A percentile compares a stretch with the other conserved stretches of the same genome.
These are phyloP conservation scores for Nymphaea colorata DNA, from an alignment of 164 flowering plant genomes.

Conservation along the genomic window DNA sequence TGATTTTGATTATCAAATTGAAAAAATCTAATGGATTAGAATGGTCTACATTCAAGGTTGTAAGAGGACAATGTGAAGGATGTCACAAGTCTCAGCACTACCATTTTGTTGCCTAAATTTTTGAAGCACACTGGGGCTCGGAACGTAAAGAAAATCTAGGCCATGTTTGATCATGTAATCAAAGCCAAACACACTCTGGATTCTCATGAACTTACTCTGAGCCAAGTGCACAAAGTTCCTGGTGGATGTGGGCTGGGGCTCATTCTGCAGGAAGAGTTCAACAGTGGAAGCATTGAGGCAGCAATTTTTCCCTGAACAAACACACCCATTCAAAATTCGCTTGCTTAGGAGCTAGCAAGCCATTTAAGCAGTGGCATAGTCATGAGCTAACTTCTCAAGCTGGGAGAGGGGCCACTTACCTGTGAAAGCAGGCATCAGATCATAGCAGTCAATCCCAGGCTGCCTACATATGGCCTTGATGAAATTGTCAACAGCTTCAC, in stretches of 20 bases:
- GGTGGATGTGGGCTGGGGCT: constrained; percentile 63
- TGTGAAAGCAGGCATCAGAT: constrained; percentile 41
- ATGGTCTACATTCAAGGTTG: too few species aligned
- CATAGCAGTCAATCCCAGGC: constrained; percentile 37
- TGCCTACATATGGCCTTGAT: constrained; percentile 34
- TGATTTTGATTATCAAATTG: too few species aligned
- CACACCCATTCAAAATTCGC: background rate
- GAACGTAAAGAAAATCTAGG: too few species aligned
- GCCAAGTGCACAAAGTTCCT: constrained; percentile 76
- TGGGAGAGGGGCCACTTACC: constrained; percentile 21
- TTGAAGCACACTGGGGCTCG: too few species aligned
- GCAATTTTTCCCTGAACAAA: constrained; percentile 50
- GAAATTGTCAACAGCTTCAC: constrained; percentile 28
- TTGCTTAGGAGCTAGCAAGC: background rate
- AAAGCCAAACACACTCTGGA: background rate
- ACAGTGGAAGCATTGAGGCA: constrained; percentile 51
- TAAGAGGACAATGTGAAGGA: too few species aligned
- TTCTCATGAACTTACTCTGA: constrained; percentile 43
- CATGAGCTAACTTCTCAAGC: background rate
- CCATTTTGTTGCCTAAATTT: too few species aligned
- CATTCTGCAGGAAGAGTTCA: constrained; percentile 33
- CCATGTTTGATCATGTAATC: background rate
- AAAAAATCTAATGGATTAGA: too few species aligned
- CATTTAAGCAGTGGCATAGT: background rate
- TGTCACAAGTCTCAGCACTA: too few species aligned